phyloP scores from a whole-genome alignment of 768 basidiomycete genomes.

The Chalciporus chontae region DNA sequence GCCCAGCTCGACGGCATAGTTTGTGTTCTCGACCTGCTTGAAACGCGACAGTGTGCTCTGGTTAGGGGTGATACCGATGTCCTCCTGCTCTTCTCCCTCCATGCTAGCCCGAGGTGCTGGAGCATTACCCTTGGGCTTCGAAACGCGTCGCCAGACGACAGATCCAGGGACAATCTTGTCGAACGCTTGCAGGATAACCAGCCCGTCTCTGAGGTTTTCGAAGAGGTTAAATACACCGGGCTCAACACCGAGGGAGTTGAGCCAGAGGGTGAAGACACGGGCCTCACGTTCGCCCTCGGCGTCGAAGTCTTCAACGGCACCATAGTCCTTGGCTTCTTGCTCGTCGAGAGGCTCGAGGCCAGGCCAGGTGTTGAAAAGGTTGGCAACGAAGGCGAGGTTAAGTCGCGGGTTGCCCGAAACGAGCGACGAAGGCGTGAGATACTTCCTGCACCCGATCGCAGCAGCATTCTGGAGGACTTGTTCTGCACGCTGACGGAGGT shows the following conservation, averaged over 20 bases:
- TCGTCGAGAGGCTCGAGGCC: conserved; percentile 93
- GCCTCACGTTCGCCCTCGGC: conserved; percentile 99
- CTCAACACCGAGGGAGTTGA: conserved; percentile 96
- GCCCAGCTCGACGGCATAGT: conserved; percentile 90
- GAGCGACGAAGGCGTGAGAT: conserved; percentile 88
- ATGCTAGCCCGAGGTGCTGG: conserved; percentile 37
- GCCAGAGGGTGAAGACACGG: conserved; percentile 95
- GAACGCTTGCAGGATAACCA: conserved; percentile 91
- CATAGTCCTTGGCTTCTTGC: conserved; percentile 88
- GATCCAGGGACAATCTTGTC: conserved; percentile 92
- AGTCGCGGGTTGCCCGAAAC: conserved; percentile 94
- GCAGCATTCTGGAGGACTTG: conserved; percentile 94
- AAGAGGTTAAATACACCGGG: conserved; percentile 96
- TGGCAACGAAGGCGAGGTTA: conserved; percentile 97
- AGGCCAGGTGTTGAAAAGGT: conserved; percentile 97
- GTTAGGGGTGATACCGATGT: conserved; percentile 79
- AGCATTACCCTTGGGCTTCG: conserved; percentile 70
- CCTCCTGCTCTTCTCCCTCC: conserved; percentile 63
- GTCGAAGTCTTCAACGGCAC: conserved; percentile 93
- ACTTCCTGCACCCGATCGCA: conserved; percentile 91
- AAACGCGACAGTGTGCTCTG: conserved; percentile 87
- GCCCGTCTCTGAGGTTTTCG: conserved; percentile 91
- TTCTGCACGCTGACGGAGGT: conserved; percentile 83
- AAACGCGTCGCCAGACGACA: conserved; percentile 94
- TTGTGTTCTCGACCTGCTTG: conserved; percentile 98